Conservation (phyloP, 495 filamentous ascomycete genomes). For the Sphaerosporella brunnea region DNA sequence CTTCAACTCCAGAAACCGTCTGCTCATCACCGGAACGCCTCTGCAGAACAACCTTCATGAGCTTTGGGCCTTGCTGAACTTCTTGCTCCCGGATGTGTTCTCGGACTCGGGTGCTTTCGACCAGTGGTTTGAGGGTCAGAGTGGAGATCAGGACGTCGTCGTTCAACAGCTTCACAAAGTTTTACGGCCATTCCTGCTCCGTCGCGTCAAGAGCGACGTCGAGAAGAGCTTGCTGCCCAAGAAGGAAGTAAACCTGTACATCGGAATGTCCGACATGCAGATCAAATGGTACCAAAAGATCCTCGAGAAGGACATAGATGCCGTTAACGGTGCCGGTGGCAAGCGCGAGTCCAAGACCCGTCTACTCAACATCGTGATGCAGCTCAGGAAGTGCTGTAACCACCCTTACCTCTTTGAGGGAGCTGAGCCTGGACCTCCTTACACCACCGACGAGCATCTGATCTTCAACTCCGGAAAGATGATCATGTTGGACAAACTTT, state of each 20-base stretch:
- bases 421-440: constrained; percentile 90
- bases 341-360: constrained; percentile 98
- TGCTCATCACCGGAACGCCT: constrained; percentile 93
- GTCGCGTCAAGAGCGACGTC: constrained; percentile 94
- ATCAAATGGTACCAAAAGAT: constrained; percentile 99
- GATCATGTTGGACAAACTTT: constrained; percentile 86
- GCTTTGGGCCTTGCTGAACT: constrained; percentile 97
- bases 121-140: constrained; percentile 86
- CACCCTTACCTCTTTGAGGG: constrained; percentile 98
- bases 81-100: constrained; percentile 92
- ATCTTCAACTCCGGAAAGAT: constrained; percentile 91
- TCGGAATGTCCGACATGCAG: constrained; percentile 99
- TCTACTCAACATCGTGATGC: constrained; percentile 99
- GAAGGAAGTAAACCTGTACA: constrained; percentile 92
- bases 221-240: constrained; percentile 97
- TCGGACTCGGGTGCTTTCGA: constrained; percentile 96
- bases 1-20: constrained; percentile 87
- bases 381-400: constrained; percentile 97
- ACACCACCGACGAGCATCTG: constrained; percentile 94
- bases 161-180: constrained; percentile 93
- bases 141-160: constrained; percentile 81
- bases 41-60: constrained; percentile 98
- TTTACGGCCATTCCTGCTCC: constrained; percentile 79
- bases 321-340: constrained; percentile 89
- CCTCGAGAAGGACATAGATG: constrained; percentile 96